These are phyloP conservation scores for Limonomyces culmigenus DNA, from an alignment of 1,284 basidiomycete genomes.

Conservation along the genomic window DNA sequence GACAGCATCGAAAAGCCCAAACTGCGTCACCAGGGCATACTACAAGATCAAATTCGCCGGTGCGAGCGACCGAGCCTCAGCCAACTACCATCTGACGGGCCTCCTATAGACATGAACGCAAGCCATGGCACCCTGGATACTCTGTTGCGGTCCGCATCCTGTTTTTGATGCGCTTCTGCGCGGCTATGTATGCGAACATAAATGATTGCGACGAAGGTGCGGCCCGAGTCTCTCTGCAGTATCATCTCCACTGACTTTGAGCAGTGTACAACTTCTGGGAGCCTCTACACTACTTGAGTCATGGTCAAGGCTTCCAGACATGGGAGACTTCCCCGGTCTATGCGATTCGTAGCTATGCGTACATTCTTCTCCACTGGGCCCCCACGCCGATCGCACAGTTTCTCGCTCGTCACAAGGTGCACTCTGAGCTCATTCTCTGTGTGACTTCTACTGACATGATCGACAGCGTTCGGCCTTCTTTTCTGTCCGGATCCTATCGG, in stretches of 20 bases:
- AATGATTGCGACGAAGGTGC: slow-evolving; percentile 94
- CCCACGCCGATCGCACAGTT: slow-evolving; percentile 28
- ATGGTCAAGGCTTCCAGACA: slow-evolving; percentile 85
- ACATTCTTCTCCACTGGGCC: slow-evolving; percentile 62
- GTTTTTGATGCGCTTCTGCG: slow-evolving; percentile 67
- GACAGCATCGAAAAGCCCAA: slow-evolving; percentile 18
- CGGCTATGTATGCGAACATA: slow-evolving; percentile 92
- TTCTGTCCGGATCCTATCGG: slow-evolving; percentile 69
- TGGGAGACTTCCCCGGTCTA: slow-evolving; percentile 93
- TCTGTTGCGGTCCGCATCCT: slow-evolving; percentile 73
- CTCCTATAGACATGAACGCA: slow-evolving; percentile 22
- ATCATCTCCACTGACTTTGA: neutral
- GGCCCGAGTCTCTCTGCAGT: slow-evolving; percentile 9
- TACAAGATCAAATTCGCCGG: slow-evolving; percentile 66
- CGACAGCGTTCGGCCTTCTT: slow-evolving; percentile 74
- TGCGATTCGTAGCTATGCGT: slow-evolving; percentile 89
- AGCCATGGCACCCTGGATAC: slow-evolving; percentile 74
- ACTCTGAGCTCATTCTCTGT: neutral
- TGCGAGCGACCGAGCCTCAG: slow-evolving; percentile 10
- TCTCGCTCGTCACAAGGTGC: slow-evolving; percentile 33
- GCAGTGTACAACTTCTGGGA: slow-evolving; percentile 99
- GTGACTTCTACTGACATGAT: slow-evolving; percentile 2
- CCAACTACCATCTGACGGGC: neutral
- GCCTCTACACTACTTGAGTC: slow-evolving; percentile 79
- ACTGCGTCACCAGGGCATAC: slow-evolving; percentile 40